Evolutionary conservation across 2,329 filamentous ascomycete genomes (phyloP).

Genomic region (Myotisia sp.): DNA sequence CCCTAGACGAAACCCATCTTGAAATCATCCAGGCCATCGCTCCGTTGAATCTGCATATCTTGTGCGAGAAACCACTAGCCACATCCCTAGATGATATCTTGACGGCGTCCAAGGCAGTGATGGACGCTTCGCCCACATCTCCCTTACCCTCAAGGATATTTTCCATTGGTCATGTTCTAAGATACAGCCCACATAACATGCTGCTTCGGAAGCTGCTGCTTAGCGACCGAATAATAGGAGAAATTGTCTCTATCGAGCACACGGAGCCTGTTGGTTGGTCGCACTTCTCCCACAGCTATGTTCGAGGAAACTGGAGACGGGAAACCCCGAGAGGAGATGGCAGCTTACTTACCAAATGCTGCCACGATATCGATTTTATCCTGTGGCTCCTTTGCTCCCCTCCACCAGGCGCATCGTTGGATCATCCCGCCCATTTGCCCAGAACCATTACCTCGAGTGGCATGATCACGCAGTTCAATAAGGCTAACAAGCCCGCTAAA

Average conservation of each 20-base stretch:
- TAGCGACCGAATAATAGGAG: conserved; percentile 62
- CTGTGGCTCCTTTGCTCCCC: conserved; percentile 82
- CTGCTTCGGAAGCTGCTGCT: conserved; percentile 65
- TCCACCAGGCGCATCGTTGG: conserved; percentile 28
- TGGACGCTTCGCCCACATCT: conserved; percentile 11
- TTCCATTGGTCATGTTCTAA: conserved; percentile 82
- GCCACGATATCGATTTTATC: conserved; percentile 86
- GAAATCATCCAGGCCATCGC: conserved; percentile 65
- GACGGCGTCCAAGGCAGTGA: conserved; percentile 41
- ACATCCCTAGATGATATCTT: conserved; percentile 67
- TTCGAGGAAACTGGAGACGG: conserved; percentile 84
- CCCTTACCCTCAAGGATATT: conserved; percentile 44
- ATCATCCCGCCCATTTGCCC: conserved; percentile 53
- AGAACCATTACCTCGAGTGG: conserved; percentile 62
- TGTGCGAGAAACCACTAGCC: conserved; percentile 90
- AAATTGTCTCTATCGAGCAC: conserved; percentile 74
- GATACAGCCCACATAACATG: conserved; percentile 88
- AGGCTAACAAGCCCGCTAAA: conserved; percentile 55
- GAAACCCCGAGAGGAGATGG: conserved; percentile 56
- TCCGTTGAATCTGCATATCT: conserved; percentile 57
- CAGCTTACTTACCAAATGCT: conserved; percentile 83
- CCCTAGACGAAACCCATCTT: conserved; percentile 77
- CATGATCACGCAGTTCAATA: conserved; percentile 62
- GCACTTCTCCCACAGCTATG: conserved; percentile 86
- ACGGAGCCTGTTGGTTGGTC: conserved; percentile 93